These are phyloP conservation scores for Chlamydomonas reinhardtii DNA, from an alignment of 163 green algal genomes.

Conservation along the genomic window DNA sequence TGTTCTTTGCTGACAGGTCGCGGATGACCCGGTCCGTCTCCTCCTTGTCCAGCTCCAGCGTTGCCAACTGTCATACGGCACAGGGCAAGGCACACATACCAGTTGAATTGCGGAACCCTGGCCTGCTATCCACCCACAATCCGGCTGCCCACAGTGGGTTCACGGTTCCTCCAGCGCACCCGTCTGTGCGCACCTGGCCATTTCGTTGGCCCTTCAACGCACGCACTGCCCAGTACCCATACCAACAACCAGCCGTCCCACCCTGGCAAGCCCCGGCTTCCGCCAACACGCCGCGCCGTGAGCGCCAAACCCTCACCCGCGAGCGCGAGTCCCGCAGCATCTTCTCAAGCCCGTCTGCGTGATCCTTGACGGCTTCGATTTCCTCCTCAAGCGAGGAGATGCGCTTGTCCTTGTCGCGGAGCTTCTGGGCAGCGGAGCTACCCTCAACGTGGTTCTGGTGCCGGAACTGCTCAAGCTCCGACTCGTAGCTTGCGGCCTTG, in stretches of 20 bases:
- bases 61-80: constrained; percentile 7
- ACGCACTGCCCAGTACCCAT: too few species aligned
- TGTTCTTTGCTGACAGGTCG: constrained; percentile 51
- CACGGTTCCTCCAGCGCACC: too few species aligned
- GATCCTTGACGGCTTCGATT: constrained; percentile 48
- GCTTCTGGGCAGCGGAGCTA: constrained; percentile 13
- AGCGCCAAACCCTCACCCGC: constrained; percentile 6
- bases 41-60: constrained; percentile 52
- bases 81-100: too few species aligned
- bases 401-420: constrained; percentile 36
- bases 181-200: too few species aligned
- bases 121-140: too few species aligned
- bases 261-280: too few species aligned
- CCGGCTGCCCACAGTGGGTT: too few species aligned
- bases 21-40: constrained; percentile 56
- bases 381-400: constrained; percentile 35
- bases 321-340: constrained; percentile 53
- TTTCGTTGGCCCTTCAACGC: too few species aligned
- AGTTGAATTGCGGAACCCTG: too few species aligned
- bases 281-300: too few species aligned
- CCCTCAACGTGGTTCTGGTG: constrained; percentile 45
- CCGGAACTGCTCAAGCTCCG: constrained; percentile 30
- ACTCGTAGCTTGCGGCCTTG: constrained; percentile 11
- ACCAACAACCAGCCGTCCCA: too few species aligned
- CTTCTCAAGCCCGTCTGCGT: constrained; percentile 46